Evolutionary conservation across 192 early-diverging fungal species (phyloP), one percentile per base, ranked within the genome.

Genomic region (Spizellomyces punctatus): DNA sequence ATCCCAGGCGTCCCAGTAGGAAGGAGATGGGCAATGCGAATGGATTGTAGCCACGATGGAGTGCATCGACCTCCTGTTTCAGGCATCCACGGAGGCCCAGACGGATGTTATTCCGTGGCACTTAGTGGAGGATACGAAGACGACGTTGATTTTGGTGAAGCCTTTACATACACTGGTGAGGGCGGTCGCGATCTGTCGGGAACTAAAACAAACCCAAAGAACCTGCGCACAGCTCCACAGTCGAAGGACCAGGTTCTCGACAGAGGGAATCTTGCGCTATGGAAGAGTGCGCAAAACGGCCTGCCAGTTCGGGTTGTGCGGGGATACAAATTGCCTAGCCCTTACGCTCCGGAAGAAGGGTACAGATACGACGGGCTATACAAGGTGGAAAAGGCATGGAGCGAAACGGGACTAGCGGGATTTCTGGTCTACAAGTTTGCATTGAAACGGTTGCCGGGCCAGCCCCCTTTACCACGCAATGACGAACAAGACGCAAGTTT

Each of bases 161-260:
- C 83, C 57, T 93, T 93, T 65, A 79, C 78, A 2, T 92, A 90
- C 67, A 90, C 90, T 0, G 90, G 91, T 0, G 85, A 81, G 17
- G 90, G 89, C 36, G 90, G 89, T 0, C 79, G 88, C 17, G 80
- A 87, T 64, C 72, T 87, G 22, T 73, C 71, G 10, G 83, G 81
- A 21, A 72, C 71, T 2, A 72, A 72, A 58, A 46, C 65, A 0
- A 71, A 83, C 46, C 61, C 73, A 0, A 78, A 76, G 64, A 90
- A 92, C 63, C 83, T 82, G 70, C 76, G 90, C 10, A 64, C 76
- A 42, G 85, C 76, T 6, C 67, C 68, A 12, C 90, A 91, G 63
- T 63, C 79, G 4, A 68, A 63, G 9, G 83, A 91, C 69, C 91
- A 92, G 64, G 79, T 83, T 69, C 79, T 93, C 10, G 78, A 67